These are phyloP conservation scores for Candolleomyces aberdarensis DNA, from an alignment of 768 basidiomycete species.

Conservation along the genomic window DNA sequence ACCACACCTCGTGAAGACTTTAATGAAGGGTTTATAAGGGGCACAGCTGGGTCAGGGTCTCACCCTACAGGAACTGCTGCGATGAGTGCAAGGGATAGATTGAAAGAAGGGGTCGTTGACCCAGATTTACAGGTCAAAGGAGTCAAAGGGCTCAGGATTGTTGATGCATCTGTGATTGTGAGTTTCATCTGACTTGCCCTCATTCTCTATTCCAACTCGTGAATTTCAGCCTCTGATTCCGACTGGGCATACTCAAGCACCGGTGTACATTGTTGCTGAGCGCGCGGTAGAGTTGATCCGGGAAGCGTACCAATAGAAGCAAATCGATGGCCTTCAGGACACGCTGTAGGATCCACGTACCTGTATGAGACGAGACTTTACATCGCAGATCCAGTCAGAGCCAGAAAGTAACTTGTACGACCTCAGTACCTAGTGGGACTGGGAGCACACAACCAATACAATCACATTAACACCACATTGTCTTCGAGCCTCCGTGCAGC, in stretches of 20 bases:
- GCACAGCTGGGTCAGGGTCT: conserved; percentile 7
- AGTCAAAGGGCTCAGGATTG: conserved; percentile 20
- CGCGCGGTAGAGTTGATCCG: conserved; percentile 11
- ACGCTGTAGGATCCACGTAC: too few relatives aligned
- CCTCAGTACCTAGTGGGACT: too few relatives aligned
- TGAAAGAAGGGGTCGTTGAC: conserved; percentile 24
- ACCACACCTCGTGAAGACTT: conserved; percentile 10
- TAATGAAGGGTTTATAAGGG: conserved; percentile 8
- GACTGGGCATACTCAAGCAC: conserved; percentile 10
- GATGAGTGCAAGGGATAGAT: conserved; percentile 18
- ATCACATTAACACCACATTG: too few relatives aligned
- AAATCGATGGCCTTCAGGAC: too few relatives aligned
- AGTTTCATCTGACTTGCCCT: neutral
- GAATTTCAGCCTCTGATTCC: conserved; percentile 8
- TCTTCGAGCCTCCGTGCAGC: too few relatives aligned
- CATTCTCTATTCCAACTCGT: neutral
- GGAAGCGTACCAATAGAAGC: too few relatives aligned
- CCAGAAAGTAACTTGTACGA: too few relatives aligned
- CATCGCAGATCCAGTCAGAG: too few relatives aligned
- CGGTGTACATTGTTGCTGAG: conserved; percentile 14
- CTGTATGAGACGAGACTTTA: too few relatives aligned
- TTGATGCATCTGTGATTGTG: conserved; percentile 26
- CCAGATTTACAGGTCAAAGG: conserved; percentile 27
- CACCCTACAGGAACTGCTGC: conserved; percentile 20
- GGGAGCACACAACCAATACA: too few relatives aligned